A percentile compares a stretch with the other conserved stretches of the same genome.
phyloP scores from a whole-genome alignment of 495 filamentous ascomycete species.

The Tuber calosporum region DNA sequence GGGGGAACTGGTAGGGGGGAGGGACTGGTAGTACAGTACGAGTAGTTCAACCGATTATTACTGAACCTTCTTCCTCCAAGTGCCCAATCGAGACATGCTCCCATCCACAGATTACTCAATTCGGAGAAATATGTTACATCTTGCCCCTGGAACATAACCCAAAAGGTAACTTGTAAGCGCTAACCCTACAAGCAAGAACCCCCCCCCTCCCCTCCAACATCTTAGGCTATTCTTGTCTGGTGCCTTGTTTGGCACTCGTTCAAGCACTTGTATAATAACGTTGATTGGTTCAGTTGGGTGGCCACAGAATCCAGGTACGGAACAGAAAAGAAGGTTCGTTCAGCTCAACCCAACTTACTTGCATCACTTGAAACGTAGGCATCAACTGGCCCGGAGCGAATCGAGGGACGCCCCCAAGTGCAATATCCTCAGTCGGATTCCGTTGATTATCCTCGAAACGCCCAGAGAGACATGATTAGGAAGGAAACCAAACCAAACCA shows the following conservation, averaged over 20 bases:
- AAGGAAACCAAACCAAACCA: not conserved
- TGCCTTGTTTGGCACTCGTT: not conserved
- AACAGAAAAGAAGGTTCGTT: not conserved
- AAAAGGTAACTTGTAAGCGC: slow-evolving; percentile 10
- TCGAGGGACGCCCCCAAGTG: not conserved
- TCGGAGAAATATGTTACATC: slow-evolving; percentile 22
- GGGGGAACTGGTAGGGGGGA: not conserved
- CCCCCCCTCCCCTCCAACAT: not conserved
- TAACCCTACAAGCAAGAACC: slow-evolving; percentile 14
- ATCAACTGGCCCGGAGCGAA: not conserved
- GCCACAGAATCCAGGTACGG: not conserved
- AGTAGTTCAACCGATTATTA: not conserved
- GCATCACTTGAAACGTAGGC: not conserved
- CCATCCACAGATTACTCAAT: slow-evolving; percentile 18
- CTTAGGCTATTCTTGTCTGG: not conserved
- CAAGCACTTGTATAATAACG: too few relatives aligned
- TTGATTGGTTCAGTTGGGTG: not conserved
- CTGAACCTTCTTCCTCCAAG: not conserved
- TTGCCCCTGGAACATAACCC: slow-evolving; percentile 13
- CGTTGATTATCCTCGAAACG: not conserved
- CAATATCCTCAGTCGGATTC: not conserved
- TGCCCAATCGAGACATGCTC: not conserved
- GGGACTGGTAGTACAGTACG: not conserved
- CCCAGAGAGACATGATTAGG: not conserved
- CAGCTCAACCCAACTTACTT: not conserved